Base-by-base conservation (phyloP, 805 yeast genomes). In the Starmerella potacharoeniae region DNA sequence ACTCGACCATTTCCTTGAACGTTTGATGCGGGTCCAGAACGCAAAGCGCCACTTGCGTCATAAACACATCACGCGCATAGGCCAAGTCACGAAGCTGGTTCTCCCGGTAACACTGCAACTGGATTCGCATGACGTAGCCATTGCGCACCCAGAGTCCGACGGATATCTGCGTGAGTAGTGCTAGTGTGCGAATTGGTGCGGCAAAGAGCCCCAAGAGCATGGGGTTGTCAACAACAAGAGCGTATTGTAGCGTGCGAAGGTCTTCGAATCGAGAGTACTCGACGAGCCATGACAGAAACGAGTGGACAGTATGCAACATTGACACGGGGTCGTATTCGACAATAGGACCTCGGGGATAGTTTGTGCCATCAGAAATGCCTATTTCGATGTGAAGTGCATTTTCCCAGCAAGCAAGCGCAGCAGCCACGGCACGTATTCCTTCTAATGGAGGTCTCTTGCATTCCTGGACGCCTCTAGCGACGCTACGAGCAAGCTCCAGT, bases 71-170 rank as follows among this genome's bases (percentile, higher is more conserved):
- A 61, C 95, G 76, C 62, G 81, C 74, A 65, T 77, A 90, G 0
- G 96, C 95, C 57, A 80, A 79, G 59, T 90, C 97, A 53, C 97
- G 74, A 50, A 90, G 75, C 4, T 88, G 85, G 11, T 89, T 77
- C 56, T 80, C 83, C 41, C 84, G 77, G 66, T 91, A 91, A 55
- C 89, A 81, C 61, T 82, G 84, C 59, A 85, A 75, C 65, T 91
- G 97, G 30, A 82, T 81, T 42, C 84, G 75, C 5, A 88, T 81
- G 42, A 90, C 83, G 56, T 80, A 77, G 0, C 98, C 98, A 68
- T 91, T 91, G 64, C 97, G 77, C 0, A 91, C 96, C 97, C 97
- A 91, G 55, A 84, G 77, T 0, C 96, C 96, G 0, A 85, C 81
- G 57, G 86, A 83, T 8, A 91, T 85, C 64, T 93, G 97, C 0